Base-by-base conservation (phyloP, 2,329 filamentous ascomycete genomes). In the Xylariaceae sp. region DNA sequence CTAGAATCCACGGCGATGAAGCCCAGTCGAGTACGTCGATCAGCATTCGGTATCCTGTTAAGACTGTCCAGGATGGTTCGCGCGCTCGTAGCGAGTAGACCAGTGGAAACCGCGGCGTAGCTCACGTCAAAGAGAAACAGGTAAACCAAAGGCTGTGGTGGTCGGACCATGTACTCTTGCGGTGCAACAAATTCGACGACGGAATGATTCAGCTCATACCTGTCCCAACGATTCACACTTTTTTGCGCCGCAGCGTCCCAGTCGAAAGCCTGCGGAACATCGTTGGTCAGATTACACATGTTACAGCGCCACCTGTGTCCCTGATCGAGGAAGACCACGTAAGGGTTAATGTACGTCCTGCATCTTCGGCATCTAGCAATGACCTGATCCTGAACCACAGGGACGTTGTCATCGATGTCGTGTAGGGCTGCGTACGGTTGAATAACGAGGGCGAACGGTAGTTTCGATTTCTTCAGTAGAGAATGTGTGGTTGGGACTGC, bases 81-180 rank as follows among this genome's bases (percentile, higher is more conserved):
- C 43, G 93, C 91, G 48, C 85, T 88, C 9, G 93, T 97, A 37
- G 93, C 93, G 45, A 97, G 73, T 24, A 98, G 81, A 37, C 93
- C 93, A 50, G 84, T 95, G 13, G 89, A 89, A 13, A 96, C 87
- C 24, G 91, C 83, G 11, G 88, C 82, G 56, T 89, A 94, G 73
- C 89, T 95, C 49, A 96, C 90, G 56, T 96, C 91, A 59, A 97
- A 88, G 55, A 95, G 73, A 76, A 97, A 97, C 12, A 96, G 78
- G 63, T 97, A 97, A 30, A 96, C 91, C 30, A 97, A 74, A 30
- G 93, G 93, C 66, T 95, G 91, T 34, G 93, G 93, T 42, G 93
- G 90, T 47, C 93, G 86, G 28, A 98, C 93, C 93, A 98, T 98
- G 68, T 98, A 98, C 67, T 98, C 93, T 66, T 98, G 93, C 2